Base-by-base conservation (phyloP, 805 yeast species). In the Saturnispora zaruensis region DNA sequence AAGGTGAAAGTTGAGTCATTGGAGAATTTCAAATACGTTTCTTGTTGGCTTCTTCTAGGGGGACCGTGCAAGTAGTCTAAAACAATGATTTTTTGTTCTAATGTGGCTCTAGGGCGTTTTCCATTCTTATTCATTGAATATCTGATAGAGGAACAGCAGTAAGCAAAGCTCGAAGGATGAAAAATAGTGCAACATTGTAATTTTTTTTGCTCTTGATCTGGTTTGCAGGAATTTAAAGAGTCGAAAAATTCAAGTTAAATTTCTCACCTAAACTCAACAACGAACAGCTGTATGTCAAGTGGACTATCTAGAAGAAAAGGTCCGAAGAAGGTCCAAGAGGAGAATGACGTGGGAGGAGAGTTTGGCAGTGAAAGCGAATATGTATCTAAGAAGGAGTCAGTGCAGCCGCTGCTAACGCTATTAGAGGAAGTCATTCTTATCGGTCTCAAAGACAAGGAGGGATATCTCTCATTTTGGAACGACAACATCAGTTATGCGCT, bases 381-480 rank as follows among this genome's bases (percentile, higher is more conserved):
- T 18, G 34, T 5, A 2, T 16, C 48, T 68, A 69, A 45, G 55
- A 62, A 16, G 65, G 68, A 50, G 61, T 58, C 7, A 61, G 68
- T 48, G 69, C 71, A 72, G 26, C 99, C 99, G 1, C 71, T 80
- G 41, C 73, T 93, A 57, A 93, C 99, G 0, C 70, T 93, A 57
- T 89, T 93, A 96, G 99, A 93, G 67, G 99, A 93, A 68, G 96
- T 93, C 6, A 72, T 93, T 56, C 75, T 93, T 55, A 77, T 93
- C 72, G 99, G 99, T 5, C 75, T 93, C 56, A 90, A 91, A 63
- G 98, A 93, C 68, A 85, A 86, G 59, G 98, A 93, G 67, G 99
- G 99, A 11, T 89, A 91, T 66, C 73, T 93, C 42, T 88, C 96
- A 26, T 93, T 93, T 69, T 93, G 99, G 99, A 93, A 93, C 65